Evolutionary conservation across 805 yeast species (phyloP).

Genomic region (Monosporozyma solicola): DNA sequence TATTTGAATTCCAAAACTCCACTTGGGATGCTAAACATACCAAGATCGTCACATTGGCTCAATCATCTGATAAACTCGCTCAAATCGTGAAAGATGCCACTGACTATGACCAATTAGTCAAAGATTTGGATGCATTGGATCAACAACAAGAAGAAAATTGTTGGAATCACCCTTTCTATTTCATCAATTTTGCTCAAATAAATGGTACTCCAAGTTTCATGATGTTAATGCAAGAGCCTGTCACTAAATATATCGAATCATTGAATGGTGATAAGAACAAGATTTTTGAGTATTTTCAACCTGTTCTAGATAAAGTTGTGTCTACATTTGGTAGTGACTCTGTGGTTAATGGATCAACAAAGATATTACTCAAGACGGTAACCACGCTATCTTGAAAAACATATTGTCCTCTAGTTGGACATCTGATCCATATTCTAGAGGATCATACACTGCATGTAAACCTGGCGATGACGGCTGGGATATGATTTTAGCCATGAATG

Average conservation of each 20-base stretch:
- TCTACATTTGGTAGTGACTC: conserved; percentile 10
- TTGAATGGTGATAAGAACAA: conserved; percentile 40
- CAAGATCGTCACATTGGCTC: conserved; percentile 39
- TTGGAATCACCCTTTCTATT: conserved; percentile 51
- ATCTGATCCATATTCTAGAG: conserved; percentile 63
- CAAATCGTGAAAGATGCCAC: conserved; percentile 13
- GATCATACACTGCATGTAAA: conserved; percentile 69
- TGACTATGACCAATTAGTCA: conserved; percentile 4
- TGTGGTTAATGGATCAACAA: conserved; percentile 5
- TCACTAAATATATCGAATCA: conserved; percentile 51
- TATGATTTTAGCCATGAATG: conserved; percentile 49
- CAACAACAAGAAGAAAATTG: conserved; percentile 21
- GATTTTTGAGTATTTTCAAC: conserved; percentile 53
- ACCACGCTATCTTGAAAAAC: conserved; percentile 32
- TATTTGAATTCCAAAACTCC: conserved; percentile 52
- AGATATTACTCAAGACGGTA: neutral
- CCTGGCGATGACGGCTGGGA: conserved; percentile 65
- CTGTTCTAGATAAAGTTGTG: conserved; percentile 31
- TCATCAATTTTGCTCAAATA: conserved; percentile 51
- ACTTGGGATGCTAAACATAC: conserved; percentile 56
- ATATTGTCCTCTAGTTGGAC: conserved; percentile 66
- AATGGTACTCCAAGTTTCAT: conserved; percentile 45
- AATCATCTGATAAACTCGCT: conserved; percentile 14
- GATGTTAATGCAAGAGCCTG: conserved; percentile 62
- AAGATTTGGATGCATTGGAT: neutral